Evolutionary conservation across 768 basidiomycete genomes (phyloP).

Genomic region (Lactarius sanguifluus): DNA sequence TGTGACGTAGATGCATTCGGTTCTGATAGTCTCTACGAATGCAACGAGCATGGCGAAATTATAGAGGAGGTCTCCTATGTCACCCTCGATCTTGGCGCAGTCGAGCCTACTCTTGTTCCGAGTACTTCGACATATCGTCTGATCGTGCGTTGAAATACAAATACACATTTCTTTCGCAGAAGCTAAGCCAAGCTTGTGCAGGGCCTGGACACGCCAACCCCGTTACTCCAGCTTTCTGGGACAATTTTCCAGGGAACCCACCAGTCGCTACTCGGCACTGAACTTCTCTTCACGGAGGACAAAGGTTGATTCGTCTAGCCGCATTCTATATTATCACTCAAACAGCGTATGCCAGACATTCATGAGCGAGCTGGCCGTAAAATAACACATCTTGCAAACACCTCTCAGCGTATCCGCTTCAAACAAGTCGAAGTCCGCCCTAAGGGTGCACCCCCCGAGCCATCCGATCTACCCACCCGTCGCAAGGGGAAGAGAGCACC

Average conservation of each 20-base stretch:
- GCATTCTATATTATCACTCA: not conserved
- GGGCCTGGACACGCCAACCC: conserved; percentile 78
- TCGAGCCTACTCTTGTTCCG: conserved; percentile 74
- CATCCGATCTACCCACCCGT: not conserved
- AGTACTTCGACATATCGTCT: conserved; percentile 68
- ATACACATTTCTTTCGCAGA: not conserved
- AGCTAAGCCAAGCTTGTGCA: conserved; percentile 13
- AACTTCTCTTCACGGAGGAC: conserved; percentile 70
- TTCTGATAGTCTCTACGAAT: conserved; percentile 64
- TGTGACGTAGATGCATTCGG: conserved; percentile 68
- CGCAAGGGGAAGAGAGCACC: conserved; percentile 14
- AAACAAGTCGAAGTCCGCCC: conserved; percentile 61
- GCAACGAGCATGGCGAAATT: conserved; percentile 36
- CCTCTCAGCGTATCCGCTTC: conserved; percentile 71
- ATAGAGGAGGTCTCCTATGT: conserved; percentile 65
- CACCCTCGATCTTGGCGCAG: conserved; percentile 67
- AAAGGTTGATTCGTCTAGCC: conserved; percentile 44
- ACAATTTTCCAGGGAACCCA: conserved; percentile 72
- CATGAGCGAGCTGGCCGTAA: conserved; percentile 50
- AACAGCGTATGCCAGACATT: conserved; percentile 38
- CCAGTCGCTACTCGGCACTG: conserved; percentile 68
- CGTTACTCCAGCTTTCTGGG: conserved; percentile 75
- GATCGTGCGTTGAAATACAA: conserved; percentile 52
- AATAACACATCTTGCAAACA: conserved; percentile 56
- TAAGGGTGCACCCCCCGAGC: conserved; percentile 33